Base-by-base conservation (phyloP, 2,329 filamentous ascomycete species). In the Aspergillus japonicus region DNA sequence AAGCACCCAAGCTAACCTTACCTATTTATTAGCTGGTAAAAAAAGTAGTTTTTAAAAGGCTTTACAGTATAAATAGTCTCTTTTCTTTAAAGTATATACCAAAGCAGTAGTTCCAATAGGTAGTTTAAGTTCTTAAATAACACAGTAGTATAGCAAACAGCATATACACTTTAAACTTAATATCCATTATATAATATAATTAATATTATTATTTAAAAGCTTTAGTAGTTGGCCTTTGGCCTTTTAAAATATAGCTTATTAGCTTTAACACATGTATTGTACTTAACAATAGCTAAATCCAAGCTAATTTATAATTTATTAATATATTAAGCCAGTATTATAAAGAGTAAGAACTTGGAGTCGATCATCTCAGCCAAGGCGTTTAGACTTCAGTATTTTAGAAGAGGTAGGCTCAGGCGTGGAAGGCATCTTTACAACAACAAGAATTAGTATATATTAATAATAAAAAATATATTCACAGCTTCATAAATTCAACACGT, bases 1-100 rank as follows among this genome's bases (percentile, higher is more conserved):
- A 54, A 64, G 51, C 0, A 57, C 48, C 48, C 48, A 50, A 26
- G 23, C 48, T 50, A 50, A 50, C 23, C 49, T 50, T 33, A 5
- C 49, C 24, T 33, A 5, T 50, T 50, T 50, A 50, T 50, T 50
- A 21, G 16, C 24, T 33, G 19, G 16, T 19, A 4, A 19, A 50
- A 50, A 26, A 50, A 16, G 26, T 50, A 5, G 26, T 21, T 50
- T 50, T 33, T 10, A 19, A 50, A 50, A 14, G n/a, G 49, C 49
- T 35, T 35, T 51, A 12, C 16, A 35, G 10, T 16, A 19, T 51
- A 16, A 21, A 51, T 51, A 51, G 26, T 19, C 26, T 35, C 19
- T 3, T 11, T 51, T 51, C 21, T 35, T 51, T 12, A 51, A 35
- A n/a, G 19, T 11, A 21, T 19, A 19, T 35, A 19, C 12, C 4